These are phyloP conservation scores for Albugo laibachii DNA, from an alignment of 352 stramenopile genomes.

Conservation along the genomic window DNA sequence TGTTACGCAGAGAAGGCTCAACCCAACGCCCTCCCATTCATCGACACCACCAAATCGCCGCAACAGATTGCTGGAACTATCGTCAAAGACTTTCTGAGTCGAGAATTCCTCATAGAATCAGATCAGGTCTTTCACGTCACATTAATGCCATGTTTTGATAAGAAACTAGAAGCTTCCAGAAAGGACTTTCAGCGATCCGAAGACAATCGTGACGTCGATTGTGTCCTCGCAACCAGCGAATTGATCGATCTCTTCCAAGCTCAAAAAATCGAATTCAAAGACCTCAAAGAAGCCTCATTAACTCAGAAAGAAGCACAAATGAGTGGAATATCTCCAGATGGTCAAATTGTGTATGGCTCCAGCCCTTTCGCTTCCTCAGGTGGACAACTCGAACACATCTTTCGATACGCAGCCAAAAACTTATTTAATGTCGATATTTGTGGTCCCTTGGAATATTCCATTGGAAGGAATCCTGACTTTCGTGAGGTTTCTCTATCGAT, in stretches of 20 bases:
- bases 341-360: slow-evolving; percentile 33
- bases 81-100: slow-evolving; percentile 50
- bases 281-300: slow-evolving; percentile 38
- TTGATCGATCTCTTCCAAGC: slow-evolving; percentile 50
- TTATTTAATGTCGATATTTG: slow-evolving; percentile 74
- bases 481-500: slow-evolving; percentile 53
- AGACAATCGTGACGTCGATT: slow-evolving; percentile 82
- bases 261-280: slow-evolving; percentile 35
- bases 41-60: slow-evolving; percentile 89
- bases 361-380: slow-evolving; percentile 46
- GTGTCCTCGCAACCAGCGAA: slow-evolving; percentile 81
- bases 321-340: slow-evolving; percentile 44
- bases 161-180: slow-evolving; percentile 94
- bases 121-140: slow-evolving; percentile 86
- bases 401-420: slow-evolving; percentile 75
- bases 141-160: slow-evolving; percentile 98
- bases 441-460: slow-evolving; percentile 69
- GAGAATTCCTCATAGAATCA: slow-evolving; percentile 24
- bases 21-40: slow-evolving; percentile 86
- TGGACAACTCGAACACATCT: slow-evolving; percentile 85
- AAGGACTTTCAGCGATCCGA: slow-evolving; percentile 67
- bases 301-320: slow-evolving; percentile 41
- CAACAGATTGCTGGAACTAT: slow-evolving; percentile 86
- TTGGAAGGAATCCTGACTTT: slow-evolving; percentile 81
- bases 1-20: slow-evolving; percentile 96